Evolutionary conservation across 2,329 filamentous ascomycete species (phyloP).

Genomic region (Anthostomella pinea): DNA sequence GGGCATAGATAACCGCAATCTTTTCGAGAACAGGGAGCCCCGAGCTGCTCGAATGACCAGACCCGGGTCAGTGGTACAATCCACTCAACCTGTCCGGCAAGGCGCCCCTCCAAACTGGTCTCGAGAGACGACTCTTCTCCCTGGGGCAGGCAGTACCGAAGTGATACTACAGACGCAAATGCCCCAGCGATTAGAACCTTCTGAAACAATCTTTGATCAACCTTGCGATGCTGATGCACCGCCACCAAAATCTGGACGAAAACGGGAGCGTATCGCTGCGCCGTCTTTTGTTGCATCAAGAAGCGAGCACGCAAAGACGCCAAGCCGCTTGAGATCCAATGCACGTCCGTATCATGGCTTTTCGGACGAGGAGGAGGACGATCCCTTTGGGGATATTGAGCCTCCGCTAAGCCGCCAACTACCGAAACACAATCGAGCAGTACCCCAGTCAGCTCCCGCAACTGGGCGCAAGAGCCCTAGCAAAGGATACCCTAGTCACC

Average conservation of each 20-base stretch:
- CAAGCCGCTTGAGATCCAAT: conserved; percentile 13
- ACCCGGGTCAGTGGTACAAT: conserved; percentile 37
- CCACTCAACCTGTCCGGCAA: conserved; percentile 40
- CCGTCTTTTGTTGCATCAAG: conserved; percentile 15
- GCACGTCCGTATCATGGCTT: conserved; percentile 13
- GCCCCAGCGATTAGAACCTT: conserved; percentile 22
- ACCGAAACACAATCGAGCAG: conserved; percentile 8
- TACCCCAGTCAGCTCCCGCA: conserved; percentile 9
- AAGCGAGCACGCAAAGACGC: conserved; percentile 12
- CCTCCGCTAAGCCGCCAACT: conserved; percentile 10
- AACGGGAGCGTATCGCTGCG: conserved; percentile 11
- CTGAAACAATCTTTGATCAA: conserved; percentile 4
- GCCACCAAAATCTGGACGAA: conserved; percentile 14
- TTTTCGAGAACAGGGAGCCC: conserved; percentile 33
- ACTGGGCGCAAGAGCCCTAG: conserved; percentile 21
- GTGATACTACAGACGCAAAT: conserved; percentile 53
- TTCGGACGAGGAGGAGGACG: conserved; percentile 35
- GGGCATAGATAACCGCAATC: conserved; percentile 41
- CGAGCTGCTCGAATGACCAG: conserved; percentile 18
- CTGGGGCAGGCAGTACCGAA: conserved; percentile 36
- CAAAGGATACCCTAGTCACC: conserved; percentile 16
- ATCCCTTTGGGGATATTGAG: conserved; percentile 25
- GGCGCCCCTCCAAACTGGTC: conserved; percentile 30
- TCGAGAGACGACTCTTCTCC: conserved; percentile 29
- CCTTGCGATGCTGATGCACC: conserved; percentile 16